Conservation (phyloP, 371 early-diverging fungal genomes). For the Mucor piriformis region DNA sequence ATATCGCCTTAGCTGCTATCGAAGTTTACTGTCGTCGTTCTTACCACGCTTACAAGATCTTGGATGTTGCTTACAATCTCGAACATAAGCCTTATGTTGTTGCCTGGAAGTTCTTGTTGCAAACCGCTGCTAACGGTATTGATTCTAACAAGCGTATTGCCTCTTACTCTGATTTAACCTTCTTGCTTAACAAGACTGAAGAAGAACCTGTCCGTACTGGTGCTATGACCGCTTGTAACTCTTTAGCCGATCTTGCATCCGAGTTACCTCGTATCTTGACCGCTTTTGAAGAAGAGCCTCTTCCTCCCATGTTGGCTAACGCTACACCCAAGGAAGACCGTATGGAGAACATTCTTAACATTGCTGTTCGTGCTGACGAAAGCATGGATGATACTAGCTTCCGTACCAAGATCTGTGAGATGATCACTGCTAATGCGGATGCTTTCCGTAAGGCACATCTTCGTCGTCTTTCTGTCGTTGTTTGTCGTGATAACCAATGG, state of each 20-base stretch:
- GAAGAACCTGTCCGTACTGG: conserved; percentile 72
- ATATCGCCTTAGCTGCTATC: conserved; percentile 86
- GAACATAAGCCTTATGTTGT: conserved; percentile 72
- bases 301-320: conserved; percentile 39
- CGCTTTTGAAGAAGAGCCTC: conserved; percentile 55
- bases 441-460: conserved; percentile 77
- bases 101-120: conserved; percentile 82
- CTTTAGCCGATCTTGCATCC: conserved; percentile 55
- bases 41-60: conserved; percentile 93
- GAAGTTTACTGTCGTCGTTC: conserved; percentile 96
- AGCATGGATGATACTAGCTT: conserved; percentile 69
- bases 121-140: conserved; percentile 49
- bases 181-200: conserved; percentile 67
- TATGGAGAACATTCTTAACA: conserved; percentile 81
- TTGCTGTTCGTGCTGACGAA: conserved; percentile 66
- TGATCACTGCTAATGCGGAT: conserved; percentile 57
- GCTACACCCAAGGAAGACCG: conserved; percentile 30
- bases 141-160: conserved; percentile 74
- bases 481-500: conserved; percentile 80
- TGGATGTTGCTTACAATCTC: conserved; percentile 79
- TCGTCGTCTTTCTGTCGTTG: conserved; percentile 90
- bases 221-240: conserved; percentile 66
- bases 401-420: conserved; percentile 61
- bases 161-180: conserved; percentile 72
- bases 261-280: conserved; percentile 57